Evolutionary conservation across 306 rosid species (phyloP).

Genomic region (Cercis canadensis): DNA sequence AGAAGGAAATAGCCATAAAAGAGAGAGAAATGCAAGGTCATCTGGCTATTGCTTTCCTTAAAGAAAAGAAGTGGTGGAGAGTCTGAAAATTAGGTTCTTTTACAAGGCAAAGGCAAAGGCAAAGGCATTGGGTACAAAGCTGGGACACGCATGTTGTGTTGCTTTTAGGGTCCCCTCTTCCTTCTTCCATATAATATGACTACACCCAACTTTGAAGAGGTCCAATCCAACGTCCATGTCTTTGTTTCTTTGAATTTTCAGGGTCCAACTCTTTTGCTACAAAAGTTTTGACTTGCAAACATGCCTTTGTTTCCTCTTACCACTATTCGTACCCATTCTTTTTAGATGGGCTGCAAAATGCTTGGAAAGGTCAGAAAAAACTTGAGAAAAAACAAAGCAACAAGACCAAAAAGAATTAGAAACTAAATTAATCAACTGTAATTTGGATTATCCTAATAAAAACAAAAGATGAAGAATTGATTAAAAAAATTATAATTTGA

Average conservation of each 20-base stretch:
- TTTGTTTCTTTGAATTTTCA: constrained; percentile 33
- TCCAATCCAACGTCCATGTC: too few species aligned
- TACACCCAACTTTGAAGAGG: constrained; percentile 48
- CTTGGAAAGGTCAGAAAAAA: constrained; percentile 14
- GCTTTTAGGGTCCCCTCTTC: constrained; percentile 49
- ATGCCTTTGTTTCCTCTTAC: constrained; percentile 43
- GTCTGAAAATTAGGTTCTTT: constrained; percentile 68
- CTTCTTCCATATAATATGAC: constrained; percentile 38
- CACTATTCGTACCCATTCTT: constrained; percentile 26
- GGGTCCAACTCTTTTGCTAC: constrained; percentile 56
- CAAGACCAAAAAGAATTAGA: not conserved
- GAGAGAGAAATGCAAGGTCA: constrained; percentile 42
- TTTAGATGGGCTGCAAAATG: constrained; percentile 31
- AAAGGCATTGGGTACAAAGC: constrained; percentile 54
- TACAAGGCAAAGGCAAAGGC: constrained; percentile 50
- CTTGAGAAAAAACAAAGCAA: not conserved
- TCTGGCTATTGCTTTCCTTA: constrained; percentile 30
- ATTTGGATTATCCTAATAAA: not conserved
- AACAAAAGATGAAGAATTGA: too few species aligned
- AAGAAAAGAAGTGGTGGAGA: constrained; percentile 37
- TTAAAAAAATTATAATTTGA: too few species aligned
- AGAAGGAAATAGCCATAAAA: constrained; percentile 32
- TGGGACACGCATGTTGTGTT: constrained; percentile 64
- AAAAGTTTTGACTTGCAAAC: constrained; percentile 74
- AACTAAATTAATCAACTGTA: not conserved